Percentiles rank a stretch among this genome's conserved stretches.
Conservation (phyloP, 345 rosid species). For the Cardamine chenopodiifolia region DNA sequence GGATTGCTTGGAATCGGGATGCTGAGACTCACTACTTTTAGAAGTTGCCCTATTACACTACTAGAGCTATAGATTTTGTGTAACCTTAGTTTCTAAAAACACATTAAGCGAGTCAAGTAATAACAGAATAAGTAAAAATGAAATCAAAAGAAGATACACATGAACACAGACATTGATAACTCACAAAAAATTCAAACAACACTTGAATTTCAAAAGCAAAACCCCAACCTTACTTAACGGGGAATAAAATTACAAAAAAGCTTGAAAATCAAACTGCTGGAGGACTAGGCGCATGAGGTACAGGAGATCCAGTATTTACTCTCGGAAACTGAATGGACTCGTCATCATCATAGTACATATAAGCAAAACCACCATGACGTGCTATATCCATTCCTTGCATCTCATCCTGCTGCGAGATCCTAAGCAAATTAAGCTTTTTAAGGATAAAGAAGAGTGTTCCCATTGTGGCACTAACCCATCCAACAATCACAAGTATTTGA, state of each 20-base stretch:
- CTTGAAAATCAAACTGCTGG: neutral
- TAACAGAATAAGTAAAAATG: neutral
- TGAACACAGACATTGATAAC: neutral
- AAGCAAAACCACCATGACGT: slow-evolving; percentile 90
- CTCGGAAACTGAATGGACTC: slow-evolving; percentile 42
- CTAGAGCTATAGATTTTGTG: neutral
- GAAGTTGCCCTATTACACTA: neutral
- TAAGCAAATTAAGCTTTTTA: slow-evolving; percentile 54
- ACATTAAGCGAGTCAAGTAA: neutral
- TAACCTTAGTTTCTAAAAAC: neutral
- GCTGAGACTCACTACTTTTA: neutral
- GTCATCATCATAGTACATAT: slow-evolving; percentile 72
- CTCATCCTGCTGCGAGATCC: slow-evolving; percentile 79
- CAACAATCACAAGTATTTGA: slow-evolving; percentile 64
- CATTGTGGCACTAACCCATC: slow-evolving; percentile 90
- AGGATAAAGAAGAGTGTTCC: slow-evolving; percentile 71
- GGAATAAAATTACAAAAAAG: slow-evolving; percentile 1
- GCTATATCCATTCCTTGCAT: slow-evolving; percentile 85
- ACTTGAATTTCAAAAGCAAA: slow-evolving; percentile 11
- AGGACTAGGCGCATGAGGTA: slow-evolving; percentile 1
- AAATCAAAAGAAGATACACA: neutral
- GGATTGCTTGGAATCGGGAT: too few relatives aligned
- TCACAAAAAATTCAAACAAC: slow-evolving; percentile 1
- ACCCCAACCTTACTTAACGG: neutral
- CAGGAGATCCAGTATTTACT: slow-evolving; percentile 44